Percentiles rank a stretch among this genome's conserved stretches.
Evolutionary conservation across 164 flowering plant genomes (phyloP).

Genomic region (Umbellularia californica): DNA sequence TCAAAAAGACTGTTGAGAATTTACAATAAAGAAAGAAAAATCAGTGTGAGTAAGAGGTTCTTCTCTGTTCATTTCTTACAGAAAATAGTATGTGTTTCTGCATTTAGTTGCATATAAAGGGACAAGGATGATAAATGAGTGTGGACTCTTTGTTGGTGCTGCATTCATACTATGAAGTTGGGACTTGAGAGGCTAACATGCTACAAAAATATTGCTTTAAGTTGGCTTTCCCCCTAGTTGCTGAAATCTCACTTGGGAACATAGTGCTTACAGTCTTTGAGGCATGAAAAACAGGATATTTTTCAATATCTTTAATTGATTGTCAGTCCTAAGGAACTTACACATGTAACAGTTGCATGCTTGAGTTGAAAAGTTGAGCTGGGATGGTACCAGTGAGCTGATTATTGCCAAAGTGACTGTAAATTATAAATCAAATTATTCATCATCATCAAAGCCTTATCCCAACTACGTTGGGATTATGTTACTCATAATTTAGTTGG

Average conservation of each 20-base stretch:
- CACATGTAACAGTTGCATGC: slow-evolving; percentile 77
- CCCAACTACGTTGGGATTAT: not conserved
- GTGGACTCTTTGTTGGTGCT: too few relatives aligned
- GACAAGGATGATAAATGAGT: not conserved
- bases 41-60: not conserved
- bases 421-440: slow-evolving; percentile 3
- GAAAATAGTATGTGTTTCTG: not conserved
- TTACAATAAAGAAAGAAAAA: not conserved
- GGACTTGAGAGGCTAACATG: too few relatives aligned
- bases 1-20: slow-evolving; percentile 56
- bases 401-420: slow-evolving; percentile 91
- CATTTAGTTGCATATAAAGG: not conserved
- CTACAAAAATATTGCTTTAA: too few relatives aligned
- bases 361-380: slow-evolving; percentile 52
- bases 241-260: too few relatives aligned
- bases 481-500: not conserved
- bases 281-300: too few relatives aligned
- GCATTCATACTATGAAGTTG: too few relatives aligned
- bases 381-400: slow-evolving; percentile 77
- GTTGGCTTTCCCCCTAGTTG: too few relatives aligned
- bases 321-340: slow-evolving; percentile 34
- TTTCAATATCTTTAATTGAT: too few relatives aligned
- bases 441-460: not conserved
- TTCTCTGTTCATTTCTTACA: not conserved
- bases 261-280: too few relatives aligned